A percentile compares a stretch with the other conserved stretches of the same genome.
Evolutionary conservation across 352 stramenopile genomes (phyloP).

Genomic region (Globisporangium uncinulatum): DNA sequence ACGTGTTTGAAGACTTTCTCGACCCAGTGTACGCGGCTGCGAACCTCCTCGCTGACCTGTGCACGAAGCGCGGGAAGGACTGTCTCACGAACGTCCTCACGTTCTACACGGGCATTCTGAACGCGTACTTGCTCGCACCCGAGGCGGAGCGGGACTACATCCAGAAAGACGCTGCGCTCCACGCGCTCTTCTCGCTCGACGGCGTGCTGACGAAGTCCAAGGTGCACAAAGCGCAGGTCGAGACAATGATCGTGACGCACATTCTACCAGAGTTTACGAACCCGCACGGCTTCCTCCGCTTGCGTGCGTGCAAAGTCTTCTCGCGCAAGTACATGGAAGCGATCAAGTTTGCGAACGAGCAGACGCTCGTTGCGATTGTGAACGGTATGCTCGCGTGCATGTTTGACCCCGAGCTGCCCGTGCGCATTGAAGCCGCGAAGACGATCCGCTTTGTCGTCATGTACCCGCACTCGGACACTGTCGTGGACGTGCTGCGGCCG

Average conservation of each 20-base stretch:
- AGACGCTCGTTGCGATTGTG: slow-evolving; percentile 78
- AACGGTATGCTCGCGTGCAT: slow-evolving; percentile 85
- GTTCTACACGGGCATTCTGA: slow-evolving; percentile 92
- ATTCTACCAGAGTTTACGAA: slow-evolving; percentile 97
- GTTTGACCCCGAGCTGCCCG: slow-evolving; percentile 93
- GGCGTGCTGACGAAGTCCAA: slow-evolving; percentile 92
- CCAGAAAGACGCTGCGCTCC: slow-evolving; percentile 94
- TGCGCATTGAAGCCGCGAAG: slow-evolving; percentile 94
- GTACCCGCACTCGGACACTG: slow-evolving; percentile 79
- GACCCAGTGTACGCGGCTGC: slow-evolving; percentile 92
- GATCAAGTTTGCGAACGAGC: slow-evolving; percentile 89
- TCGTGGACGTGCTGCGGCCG: slow-evolving; percentile 85
- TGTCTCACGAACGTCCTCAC: slow-evolving; percentile 89
- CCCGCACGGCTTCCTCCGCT: slow-evolving; percentile 92
- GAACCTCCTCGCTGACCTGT: slow-evolving; percentile 92
- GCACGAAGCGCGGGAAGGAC: slow-evolving; percentile 94
- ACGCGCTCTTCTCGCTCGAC: slow-evolving; percentile 91
- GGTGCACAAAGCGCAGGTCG: slow-evolving; percentile 90
- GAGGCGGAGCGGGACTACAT: slow-evolving; percentile 90
- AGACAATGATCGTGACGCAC: slow-evolving; percentile 91
- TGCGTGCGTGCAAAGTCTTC: slow-evolving; percentile 95
- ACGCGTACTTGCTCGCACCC: slow-evolving; percentile 72
- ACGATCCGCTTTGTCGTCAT: slow-evolving; percentile 86
- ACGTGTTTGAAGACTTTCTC: slow-evolving; percentile 96
- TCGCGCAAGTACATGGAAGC: slow-evolving; percentile 92